Base-by-base conservation (phyloP, 2,329 filamentous ascomycete species). In the Alternaria viburni region DNA sequence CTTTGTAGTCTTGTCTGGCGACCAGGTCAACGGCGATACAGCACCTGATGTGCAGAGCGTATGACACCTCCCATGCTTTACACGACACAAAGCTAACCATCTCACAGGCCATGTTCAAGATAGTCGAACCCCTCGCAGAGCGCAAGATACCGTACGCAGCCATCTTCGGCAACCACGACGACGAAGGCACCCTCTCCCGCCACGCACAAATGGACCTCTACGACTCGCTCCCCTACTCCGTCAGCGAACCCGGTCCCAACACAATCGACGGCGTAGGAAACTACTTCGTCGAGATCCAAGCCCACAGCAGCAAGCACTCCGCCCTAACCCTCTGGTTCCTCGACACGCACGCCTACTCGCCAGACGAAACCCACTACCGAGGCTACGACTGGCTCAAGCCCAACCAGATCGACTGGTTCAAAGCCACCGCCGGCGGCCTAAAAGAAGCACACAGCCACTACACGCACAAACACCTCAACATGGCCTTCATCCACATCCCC, bases 351-450 rank as follows among this genome's bases (percentile, higher is more conserved):
- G 87, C 92, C 5, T 97, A 97, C 80, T 93, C 93, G 6, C 94
- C 94, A 0, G 92, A 99, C 75, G 93, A 97, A 81, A 88, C 89
- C 59, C 89, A 92, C 63, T 97, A 90, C 78, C 88, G 89, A n/a
- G 96, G 96, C 51, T 99, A 99, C 77, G 95, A 98, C 81, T 99
- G 96, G 96, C 84, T 99, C 76, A 98, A 98, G 82, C 90, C 90
- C 47, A 93, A 88, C 71, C 96, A 99, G 80, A 97, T 97, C 62
- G 89, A 92, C 59, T 99, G 96, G 96, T 99, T 99, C 84, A 90
- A 89, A 69, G 86, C 88, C 67, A 97, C 92, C 1, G 90, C 92
- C 1, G 84, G 90, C 61, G 82, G 88, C 12, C 82, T 97, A 50
- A 89, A 90, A 73, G 78, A 79, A 13, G 88, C 88, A 64, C 94